Base-by-base conservation (phyloP, 495 filamentous ascomycete genomes). In the Penicillium canescens region DNA sequence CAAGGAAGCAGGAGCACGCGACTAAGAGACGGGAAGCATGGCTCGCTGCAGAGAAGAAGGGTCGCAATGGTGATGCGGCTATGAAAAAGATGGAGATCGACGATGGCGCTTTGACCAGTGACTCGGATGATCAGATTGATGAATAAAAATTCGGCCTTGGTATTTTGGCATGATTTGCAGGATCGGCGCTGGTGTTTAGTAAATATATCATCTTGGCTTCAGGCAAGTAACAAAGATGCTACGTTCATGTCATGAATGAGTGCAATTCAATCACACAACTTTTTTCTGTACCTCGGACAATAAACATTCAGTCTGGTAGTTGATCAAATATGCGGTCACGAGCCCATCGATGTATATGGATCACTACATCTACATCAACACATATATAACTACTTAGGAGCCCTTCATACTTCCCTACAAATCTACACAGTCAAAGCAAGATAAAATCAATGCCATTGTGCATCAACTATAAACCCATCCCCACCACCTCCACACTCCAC, bases 31-130 rank as follows among this genome's bases (percentile, higher is more conserved):
- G 75, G 36, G 66, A 77, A 58, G 74, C 71, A 14, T 78, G 74
- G 74, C 71, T 78, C 46, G 71, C 73, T 13, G 74, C 71, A 6
- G 75, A 77, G 58, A 77, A 75, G 50, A 73, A 71, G 51, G 75
- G 75, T 10, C 65, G 63, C 49, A 78, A 72, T 52, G 75, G 75
- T 1, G 75, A 78, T 57, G 61, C 63, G 7, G 59, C 55, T 23
- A 51, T 78, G 41, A 62, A 63, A 21, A 68, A 68, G 50, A 69
- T 73, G 68, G 69, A 74, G 18, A 55, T 65, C 28, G 72, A 75
- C 44, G 70, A 75, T 28, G 59, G 46, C 11, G 50, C 54, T 42
- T 35, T 65, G 46, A 74, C 70, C 13, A 75, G 73, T 54, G 73
- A 73, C 36, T 63, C 65, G 0, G 70, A 73, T 62, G 71, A 75